These are phyloP conservation scores for Cordyceps pruinosa DNA, from an alignment of 2,329 filamentous ascomycete species.

Conservation along the genomic window DNA sequence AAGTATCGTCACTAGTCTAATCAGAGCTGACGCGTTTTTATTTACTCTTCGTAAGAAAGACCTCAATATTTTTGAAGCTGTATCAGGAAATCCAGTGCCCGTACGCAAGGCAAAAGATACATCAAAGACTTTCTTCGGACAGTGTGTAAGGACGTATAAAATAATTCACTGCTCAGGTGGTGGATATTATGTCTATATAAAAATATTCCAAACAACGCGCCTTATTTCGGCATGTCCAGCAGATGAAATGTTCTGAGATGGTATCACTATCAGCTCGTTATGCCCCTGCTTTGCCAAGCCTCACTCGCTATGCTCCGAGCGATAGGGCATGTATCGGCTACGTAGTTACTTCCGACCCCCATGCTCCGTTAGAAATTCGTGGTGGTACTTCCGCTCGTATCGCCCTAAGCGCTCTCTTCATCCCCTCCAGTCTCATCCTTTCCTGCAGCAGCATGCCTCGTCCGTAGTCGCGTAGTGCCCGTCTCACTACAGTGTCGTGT, in stretches of 20 bases:
- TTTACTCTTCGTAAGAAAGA: too few relatives aligned
- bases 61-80: too few relatives aligned
- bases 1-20: too few relatives aligned
- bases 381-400: slow-evolving; percentile 28
- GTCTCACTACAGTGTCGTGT: slow-evolving; percentile 68
- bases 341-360: background rate
- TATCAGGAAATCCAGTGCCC: too few relatives aligned
- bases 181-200: background rate
- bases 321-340: background rate
- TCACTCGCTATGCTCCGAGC: background rate
- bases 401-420: slow-evolving; percentile 70
- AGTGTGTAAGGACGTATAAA: background rate
- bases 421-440: slow-evolving; percentile 67
- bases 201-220: background rate
- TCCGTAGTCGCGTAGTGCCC: slow-evolving; percentile 70
- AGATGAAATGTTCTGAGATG: background rate
- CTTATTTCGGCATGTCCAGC: background rate
- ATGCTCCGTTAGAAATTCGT: background rate
- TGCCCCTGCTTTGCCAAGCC: background rate
- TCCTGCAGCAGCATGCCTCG: slow-evolving; percentile 74
- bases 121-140: background rate
- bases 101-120: too few relatives aligned
- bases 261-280: background rate
- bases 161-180: background rate
- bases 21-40: too few relatives aligned